Evolutionary conservation across 1,284 basidiomycete genomes (phyloP).

Genomic region (Tetrapyrgos nigripes): DNA sequence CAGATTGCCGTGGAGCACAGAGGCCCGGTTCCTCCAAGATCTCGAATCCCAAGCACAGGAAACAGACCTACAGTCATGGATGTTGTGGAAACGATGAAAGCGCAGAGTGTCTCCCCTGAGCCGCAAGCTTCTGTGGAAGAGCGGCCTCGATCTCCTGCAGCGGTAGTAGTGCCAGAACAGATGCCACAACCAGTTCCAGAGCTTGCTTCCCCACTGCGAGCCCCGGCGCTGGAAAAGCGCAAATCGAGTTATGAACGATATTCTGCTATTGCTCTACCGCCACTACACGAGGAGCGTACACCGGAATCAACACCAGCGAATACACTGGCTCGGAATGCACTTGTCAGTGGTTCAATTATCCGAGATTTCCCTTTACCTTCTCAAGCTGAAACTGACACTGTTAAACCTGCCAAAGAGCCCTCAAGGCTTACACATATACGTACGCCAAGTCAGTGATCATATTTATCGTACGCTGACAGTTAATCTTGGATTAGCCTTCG

Average conservation of each 20-base stretch:
- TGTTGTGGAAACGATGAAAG: constrained; percentile 66
- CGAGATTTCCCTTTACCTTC: background rate
- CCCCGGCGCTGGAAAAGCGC: constrained; percentile 51
- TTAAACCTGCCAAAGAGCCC: background rate
- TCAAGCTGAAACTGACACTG: background rate
- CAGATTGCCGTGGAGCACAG: constrained; percentile 9
- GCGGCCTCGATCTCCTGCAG: background rate
- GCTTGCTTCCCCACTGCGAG: constrained; percentile 13
- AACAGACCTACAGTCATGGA: constrained; percentile 79
- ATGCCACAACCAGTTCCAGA: constrained; percentile 7
- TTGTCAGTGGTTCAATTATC: constrained; percentile 12
- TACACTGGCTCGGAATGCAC: constrained; percentile 49
- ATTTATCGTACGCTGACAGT: constrained; percentile 18
- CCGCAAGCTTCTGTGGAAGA: constrained; percentile 15
- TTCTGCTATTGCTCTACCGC: constrained; percentile 63
- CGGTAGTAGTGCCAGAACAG: constrained; percentile 2
- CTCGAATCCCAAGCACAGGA: constrained; percentile 70
- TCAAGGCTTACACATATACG: background rate
- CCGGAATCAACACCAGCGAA: constrained; percentile 61
- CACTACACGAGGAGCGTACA: constrained; percentile 71
- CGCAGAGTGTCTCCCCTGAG: constrained; percentile 27
- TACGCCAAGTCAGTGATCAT: background rate
- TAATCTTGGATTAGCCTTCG: constrained; percentile 36
- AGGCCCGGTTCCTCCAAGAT: constrained; percentile 26
- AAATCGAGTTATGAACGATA: constrained; percentile 75